These are phyloP conservation scores for Pythium myriotylum DNA, from an alignment of 352 stramenopile species.

Conservation along the genomic window DNA sequence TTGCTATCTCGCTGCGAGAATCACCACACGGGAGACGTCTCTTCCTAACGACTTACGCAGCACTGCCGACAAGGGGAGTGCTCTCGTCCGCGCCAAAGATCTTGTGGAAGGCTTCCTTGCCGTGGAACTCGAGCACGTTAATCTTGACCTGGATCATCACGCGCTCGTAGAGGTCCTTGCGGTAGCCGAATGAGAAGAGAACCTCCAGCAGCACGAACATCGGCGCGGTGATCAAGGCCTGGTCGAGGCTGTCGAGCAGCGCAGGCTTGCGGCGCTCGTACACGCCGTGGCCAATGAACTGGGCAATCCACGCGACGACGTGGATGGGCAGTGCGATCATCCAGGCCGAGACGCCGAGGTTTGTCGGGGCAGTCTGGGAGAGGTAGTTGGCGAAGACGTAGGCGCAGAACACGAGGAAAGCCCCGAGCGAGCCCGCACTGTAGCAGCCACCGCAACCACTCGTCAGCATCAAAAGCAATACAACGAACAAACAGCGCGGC, in stretches of 20 bases:
- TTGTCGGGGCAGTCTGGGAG: conserved; percentile 13
- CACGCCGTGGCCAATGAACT: conserved; percentile 62
- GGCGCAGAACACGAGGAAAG: conserved; percentile 34
- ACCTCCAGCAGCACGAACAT: conserved; percentile 70
- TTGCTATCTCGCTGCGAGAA: no score
- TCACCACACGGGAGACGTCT: no score
- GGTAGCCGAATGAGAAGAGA: conserved; percentile 51
- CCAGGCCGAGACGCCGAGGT: conserved; percentile 37
- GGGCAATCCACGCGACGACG: conserved; percentile 49
- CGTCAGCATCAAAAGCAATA: background rate
- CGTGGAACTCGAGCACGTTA: conserved; percentile 57
- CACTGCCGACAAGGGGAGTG: conserved; percentile 13
- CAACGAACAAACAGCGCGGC: background rate
- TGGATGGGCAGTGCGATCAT: conserved; percentile 40
- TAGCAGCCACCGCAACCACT: no score
- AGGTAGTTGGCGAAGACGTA: conserved; percentile 42
- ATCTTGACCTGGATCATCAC: conserved; percentile 44
- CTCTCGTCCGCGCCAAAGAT: conserved; percentile 17
- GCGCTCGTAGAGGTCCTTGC: conserved; percentile 36
- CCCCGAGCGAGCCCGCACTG: conserved; percentile 35
- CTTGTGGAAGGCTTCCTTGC: conserved; percentile 24
- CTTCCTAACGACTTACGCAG: background rate
- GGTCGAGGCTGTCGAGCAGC: conserved; percentile 61
- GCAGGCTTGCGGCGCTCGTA: conserved; percentile 61
- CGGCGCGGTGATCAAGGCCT: conserved; percentile 50